A percentile compares a stretch with the other conserved stretches of the same genome.
These are phyloP conservation scores for Aspergillus sp. DNA, from an alignment of 2,329 filamentous ascomycete genomes.

Conservation along the genomic window DNA sequence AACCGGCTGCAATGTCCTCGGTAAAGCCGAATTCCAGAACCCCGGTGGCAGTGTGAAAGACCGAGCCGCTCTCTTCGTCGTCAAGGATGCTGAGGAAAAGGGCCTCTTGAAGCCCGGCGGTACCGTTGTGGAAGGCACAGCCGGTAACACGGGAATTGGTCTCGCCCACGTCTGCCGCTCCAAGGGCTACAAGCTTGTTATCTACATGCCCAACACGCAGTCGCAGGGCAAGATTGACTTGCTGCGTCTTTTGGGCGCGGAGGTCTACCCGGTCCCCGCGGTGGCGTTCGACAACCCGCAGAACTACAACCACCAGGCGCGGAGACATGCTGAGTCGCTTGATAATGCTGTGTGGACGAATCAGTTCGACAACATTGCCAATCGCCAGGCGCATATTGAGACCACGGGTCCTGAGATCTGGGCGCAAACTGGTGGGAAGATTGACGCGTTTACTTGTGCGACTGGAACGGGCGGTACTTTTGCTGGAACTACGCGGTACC, in stretches of 20 bases:
- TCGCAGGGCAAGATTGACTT: conserved; percentile 97
- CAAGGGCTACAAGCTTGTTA: conserved; percentile 88
- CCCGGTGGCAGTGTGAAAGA: conserved; percentile 95
- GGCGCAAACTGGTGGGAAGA: conserved; percentile 74
- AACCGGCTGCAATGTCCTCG: conserved; percentile 88
- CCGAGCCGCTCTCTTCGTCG: conserved; percentile 87
- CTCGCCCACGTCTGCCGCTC: conserved; percentile 93
- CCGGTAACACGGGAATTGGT: conserved; percentile 95
- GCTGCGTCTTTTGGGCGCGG: conserved; percentile 79
- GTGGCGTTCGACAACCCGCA: conserved; percentile 91
- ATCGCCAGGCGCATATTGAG: conserved; percentile 88
- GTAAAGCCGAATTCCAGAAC: conserved; percentile 98
- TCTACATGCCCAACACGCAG: conserved; percentile 99
- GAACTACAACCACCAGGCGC: conserved; percentile 97
- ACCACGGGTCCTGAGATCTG: conserved; percentile 97
- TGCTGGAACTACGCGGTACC: conserved; percentile 77
- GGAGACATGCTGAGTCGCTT: conserved; percentile 74
- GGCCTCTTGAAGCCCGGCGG: conserved; percentile 77
- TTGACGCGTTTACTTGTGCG: conserved; percentile 93
- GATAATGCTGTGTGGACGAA: conserved; percentile 97
- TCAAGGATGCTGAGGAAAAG: conserved; percentile 84
- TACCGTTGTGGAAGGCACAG: conserved; percentile 94
- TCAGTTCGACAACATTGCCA: conserved; percentile 96
- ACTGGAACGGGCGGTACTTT: conserved; percentile 90
- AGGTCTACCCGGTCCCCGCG: conserved; percentile 92